Conservation (phyloP, 371 early-diverging fungal species). For the Paraphysoderma sedebokerense region DNA sequence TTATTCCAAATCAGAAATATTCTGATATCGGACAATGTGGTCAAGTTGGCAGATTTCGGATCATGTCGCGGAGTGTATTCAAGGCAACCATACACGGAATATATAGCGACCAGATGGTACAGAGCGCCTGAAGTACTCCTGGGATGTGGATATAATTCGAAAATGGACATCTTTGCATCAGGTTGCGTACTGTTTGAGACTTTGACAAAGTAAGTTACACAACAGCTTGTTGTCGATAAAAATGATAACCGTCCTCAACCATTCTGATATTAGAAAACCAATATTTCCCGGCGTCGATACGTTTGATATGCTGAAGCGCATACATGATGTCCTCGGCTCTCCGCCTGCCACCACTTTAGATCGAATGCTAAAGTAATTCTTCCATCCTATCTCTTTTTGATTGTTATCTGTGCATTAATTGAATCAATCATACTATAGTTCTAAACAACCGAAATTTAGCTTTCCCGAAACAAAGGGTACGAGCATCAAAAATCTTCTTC, state of each 20-base stretch:
- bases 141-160: conserved; percentile 32
- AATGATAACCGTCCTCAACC: background rate
- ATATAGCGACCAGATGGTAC: conserved; percentile 49
- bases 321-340: conserved; percentile 47
- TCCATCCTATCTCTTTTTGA: background rate
- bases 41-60: conserved; percentile 52
- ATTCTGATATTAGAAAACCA: conserved; percentile 8
- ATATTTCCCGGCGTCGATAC: conserved; percentile 51
- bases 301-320: conserved; percentile 44
- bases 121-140: conserved; percentile 46
- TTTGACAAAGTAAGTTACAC: conserved; percentile 11
- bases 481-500: background rate
- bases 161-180: conserved; percentile 46
- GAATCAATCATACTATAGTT: background rate
- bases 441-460: background rate
- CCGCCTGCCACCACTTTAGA: conserved; percentile 13
- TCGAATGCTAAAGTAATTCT: background rate
- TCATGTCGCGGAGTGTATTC: conserved; percentile 43
- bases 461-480: background rate
- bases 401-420: background rate
- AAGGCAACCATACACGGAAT: conserved; percentile 36
- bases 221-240: background rate
- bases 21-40: conserved; percentile 22
- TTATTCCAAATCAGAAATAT: conserved; percentile 17
- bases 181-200: conserved; percentile 47